Evolutionary conservation across 106 monocot genomes (phyloP).

Genomic region (Dendrobium huoshanense): DNA sequence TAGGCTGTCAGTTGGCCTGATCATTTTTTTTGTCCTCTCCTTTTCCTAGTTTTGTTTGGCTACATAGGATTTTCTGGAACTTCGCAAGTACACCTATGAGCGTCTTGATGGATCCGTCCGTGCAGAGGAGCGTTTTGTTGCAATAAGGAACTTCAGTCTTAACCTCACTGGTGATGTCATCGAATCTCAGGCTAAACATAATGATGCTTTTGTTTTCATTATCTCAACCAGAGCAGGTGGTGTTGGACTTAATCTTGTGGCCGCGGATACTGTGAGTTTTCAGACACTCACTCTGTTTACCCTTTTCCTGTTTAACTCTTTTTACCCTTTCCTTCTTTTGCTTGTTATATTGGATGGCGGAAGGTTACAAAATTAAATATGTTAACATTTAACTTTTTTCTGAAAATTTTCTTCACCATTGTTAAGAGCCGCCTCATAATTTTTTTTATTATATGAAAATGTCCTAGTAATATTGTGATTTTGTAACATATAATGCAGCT

Average conservation of each 20-base stretch:
- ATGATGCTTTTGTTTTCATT: conserved; percentile 85
- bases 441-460: background rate
- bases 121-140: conserved; percentile 98
- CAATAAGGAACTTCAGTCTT: conserved; percentile 76
- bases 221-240: conserved; percentile 99
- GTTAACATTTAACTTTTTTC: background rate
- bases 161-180: conserved; percentile 18
- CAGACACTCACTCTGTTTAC: background rate
- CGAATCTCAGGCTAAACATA: conserved; percentile 18
- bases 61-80: conserved; percentile 81
- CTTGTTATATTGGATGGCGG: background rate
- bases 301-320: background rate
- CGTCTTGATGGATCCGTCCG: conserved; percentile 97
- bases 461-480: background rate
- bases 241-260: conserved; percentile 96
- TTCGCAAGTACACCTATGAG: conserved; percentile 87
- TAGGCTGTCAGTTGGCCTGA: background rate
- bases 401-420: background rate
- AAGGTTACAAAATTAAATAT: background rate
- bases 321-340: background rate
- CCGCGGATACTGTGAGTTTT: conserved; percentile 89
- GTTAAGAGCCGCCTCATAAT: background rate
- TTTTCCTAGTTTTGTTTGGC: background rate
- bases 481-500: background rate
- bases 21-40: background rate